Percentiles rank a stretch among this genome's conserved stretches.
Evolutionary conservation across 2,329 filamentous ascomycete genomes (phyloP).

Genomic region (Balansia obtecta): DNA sequence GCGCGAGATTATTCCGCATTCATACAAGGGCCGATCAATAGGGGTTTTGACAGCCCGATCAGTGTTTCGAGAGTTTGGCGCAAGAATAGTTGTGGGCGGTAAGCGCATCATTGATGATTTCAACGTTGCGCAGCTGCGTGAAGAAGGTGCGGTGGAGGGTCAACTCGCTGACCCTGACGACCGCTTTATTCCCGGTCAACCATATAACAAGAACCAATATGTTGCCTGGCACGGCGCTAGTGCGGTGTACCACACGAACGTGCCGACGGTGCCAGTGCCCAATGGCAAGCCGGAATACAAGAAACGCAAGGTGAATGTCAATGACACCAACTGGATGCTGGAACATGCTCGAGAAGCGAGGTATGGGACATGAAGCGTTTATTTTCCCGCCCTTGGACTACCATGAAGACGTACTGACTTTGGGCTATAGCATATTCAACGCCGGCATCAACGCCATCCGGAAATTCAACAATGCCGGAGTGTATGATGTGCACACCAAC

Average conservation of each 20-base stretch:
- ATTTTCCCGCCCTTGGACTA: background rate
- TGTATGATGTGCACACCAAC: slow-evolving; percentile 94
- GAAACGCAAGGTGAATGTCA: slow-evolving; percentile 76
- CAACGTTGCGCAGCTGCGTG: slow-evolving; percentile 60
- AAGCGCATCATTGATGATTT: slow-evolving; percentile 84
- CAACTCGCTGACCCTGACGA: slow-evolving; percentile 88
- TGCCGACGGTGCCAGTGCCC: slow-evolving; percentile 62
- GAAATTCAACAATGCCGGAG: slow-evolving; percentile 55
- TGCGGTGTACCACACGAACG: slow-evolving; percentile 80
- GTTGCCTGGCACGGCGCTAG: slow-evolving; percentile 98
- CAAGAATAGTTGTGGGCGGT: slow-evolving; percentile 85
- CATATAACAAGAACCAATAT: slow-evolving; percentile 99
- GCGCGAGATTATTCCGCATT: slow-evolving; percentile 89
- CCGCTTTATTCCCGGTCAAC: slow-evolving; percentile 59
- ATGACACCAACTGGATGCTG: slow-evolving; percentile 90
- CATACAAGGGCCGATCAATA: slow-evolving; percentile 95
- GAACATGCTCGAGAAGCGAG: slow-evolving; percentile 87
- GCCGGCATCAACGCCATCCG: slow-evolving; percentile 57
- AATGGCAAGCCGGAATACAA: slow-evolving; percentile 70
- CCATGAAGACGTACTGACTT: background rate
- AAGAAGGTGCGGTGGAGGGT: slow-evolving; percentile 72
- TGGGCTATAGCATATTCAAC: slow-evolving; percentile 62
- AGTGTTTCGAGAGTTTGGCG: slow-evolving; percentile 93
- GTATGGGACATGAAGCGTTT: slow-evolving; percentile 33
- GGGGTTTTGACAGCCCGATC: slow-evolving; percentile 93